Base-by-base conservation (phyloP, 2,329 filamentous ascomycete genomes). In the Stemphylium vesicarium region DNA sequence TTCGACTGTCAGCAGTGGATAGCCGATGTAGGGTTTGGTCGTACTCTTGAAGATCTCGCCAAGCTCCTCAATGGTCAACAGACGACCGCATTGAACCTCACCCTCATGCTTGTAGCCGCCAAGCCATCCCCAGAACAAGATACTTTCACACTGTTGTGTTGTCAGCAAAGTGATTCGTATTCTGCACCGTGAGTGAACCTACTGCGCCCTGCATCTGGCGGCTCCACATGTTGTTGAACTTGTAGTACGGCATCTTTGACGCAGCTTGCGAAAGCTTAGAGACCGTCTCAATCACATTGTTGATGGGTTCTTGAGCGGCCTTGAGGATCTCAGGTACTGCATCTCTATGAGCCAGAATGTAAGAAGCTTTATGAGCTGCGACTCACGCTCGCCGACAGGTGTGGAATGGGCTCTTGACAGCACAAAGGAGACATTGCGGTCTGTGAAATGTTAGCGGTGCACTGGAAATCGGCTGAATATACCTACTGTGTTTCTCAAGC, bases 241-340 rank as follows among this genome's bases (percentile, higher is more conserved):
- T 97, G 86, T 98, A 99, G 82, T 98, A 99, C 0, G 95, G 94
- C 69, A 96, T 89, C 73, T 90, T 84, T 22, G 92, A 93, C 2
- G 93, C 92, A 50, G 91, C 84, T 50, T 82, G 78, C 57, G 86
- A 84, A 39, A 99, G 85, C 63, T 88, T 86, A 53, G 81, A 78
- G 40, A 97, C 84, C 39, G 88, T 89, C 42, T 85, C 80, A 51
- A 90, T 84, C 74, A 96, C 87, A 32, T 89, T 84, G 60, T 84
- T 80, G 72, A 98, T 90, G 53, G 85, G 84, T 57, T 80, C 78
- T 56, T 92, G 85, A 1, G 91, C 88, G 63, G 90, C 84, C 10
- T 83, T 80, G 38, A 96, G 82, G 31, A 97, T 81, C 4, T 83
- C 78, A 29, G 83, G 79, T 53, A 95, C 92, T 92, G 68, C 20